A percentile compares a stretch with the other conserved stretches of the same genome.
These are phyloP conservation scores for Solanum clarkiae DNA, from an alignment of 257 asterid species.

Conservation along the genomic window DNA sequence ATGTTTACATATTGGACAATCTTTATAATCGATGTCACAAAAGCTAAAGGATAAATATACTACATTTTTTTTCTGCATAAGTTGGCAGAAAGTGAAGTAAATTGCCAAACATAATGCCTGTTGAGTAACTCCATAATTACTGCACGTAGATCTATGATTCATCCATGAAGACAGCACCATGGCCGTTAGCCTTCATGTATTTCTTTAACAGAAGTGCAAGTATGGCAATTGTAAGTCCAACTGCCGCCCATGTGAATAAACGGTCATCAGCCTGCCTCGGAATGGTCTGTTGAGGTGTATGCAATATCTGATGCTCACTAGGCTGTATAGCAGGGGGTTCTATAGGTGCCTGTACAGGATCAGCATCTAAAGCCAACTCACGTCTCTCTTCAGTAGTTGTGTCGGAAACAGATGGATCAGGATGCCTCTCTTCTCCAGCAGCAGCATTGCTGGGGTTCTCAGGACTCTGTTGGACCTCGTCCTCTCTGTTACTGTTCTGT, in stretches of 20 bases:
- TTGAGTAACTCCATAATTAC: not conserved
- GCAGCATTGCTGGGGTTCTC: conserved; percentile 9
- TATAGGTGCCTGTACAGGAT: conserved; percentile 24
- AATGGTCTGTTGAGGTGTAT: conserved; percentile 21
- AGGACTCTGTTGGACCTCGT: conserved; percentile 18
- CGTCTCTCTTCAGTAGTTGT: conserved; percentile 23
- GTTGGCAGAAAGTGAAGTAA: not conserved
- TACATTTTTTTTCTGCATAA: not conserved
- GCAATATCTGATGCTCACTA: conserved; percentile 21
- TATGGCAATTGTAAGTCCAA: conserved; percentile 73
- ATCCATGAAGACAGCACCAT: conserved; percentile 56
- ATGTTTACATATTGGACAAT: not conserved
- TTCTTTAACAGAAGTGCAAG: conserved; percentile 72
- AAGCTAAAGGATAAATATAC: not conserved
- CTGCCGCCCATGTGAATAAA: conserved; percentile 73
- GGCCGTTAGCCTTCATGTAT: conserved; percentile 72
- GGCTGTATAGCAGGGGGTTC: conserved; percentile 14
- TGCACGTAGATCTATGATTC: conserved; percentile 25
- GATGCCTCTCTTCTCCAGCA: conserved; percentile 17
- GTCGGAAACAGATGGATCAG: conserved; percentile 13
- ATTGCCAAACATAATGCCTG: not conserved
- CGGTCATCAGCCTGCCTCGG: conserved; percentile 59
- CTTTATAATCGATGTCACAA: not conserved
- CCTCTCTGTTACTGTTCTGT: conserved; percentile 13
- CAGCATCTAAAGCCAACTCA: conserved; percentile 23